Evolutionary conservation across 305 asterid species (phyloP), one percentile per base, ranked within the genome.

Genomic region (Coffea humblotiana): DNA sequence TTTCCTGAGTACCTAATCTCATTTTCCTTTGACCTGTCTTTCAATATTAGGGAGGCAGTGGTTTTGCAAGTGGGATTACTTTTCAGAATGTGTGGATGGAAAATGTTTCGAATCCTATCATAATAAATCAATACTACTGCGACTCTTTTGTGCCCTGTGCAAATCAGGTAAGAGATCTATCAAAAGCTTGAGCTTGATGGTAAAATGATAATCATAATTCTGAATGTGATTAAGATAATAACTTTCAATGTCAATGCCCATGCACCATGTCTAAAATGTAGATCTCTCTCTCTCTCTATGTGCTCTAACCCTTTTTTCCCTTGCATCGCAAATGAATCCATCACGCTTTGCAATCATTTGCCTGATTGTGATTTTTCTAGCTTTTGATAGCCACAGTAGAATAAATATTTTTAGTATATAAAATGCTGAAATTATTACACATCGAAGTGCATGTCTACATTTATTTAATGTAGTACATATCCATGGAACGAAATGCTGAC

Each of bases 81-180:
- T 95, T 93, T 76, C 85, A 88, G 90, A 89, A 95, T 80, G 73
- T 91, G 72, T 61, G 79, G 89, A 92, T 95, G 98, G 77, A 80
- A 12, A 93, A 93, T 74, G 99, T 95, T 79, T 88, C 97, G 7
- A 91, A 94, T 83, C 98, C 98, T 58, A 89, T 94, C 21, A 87
- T 91, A 81, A 90, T 94, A 76, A 87, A 94, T 85, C 98, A 94
- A 75, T 94, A 89, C 81, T 94, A 94, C 84, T 94, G 98, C 43
- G 97, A 93, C 78, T 92, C 98, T 25, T 83, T 81, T 0, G 27
- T 43, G 49, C 82, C 91, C 54, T 95, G 99, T 82, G 67, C 47
- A 16, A 95, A 95, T 85, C 95, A 95, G 98, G 99, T 91, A 79
- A 74, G 79, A 61, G 11, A 48, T 37, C 60, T 58, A 37, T 15